phyloP scores from a whole-genome alignment of 768 basidiomycete species.

The Suillus luteus region DNA sequence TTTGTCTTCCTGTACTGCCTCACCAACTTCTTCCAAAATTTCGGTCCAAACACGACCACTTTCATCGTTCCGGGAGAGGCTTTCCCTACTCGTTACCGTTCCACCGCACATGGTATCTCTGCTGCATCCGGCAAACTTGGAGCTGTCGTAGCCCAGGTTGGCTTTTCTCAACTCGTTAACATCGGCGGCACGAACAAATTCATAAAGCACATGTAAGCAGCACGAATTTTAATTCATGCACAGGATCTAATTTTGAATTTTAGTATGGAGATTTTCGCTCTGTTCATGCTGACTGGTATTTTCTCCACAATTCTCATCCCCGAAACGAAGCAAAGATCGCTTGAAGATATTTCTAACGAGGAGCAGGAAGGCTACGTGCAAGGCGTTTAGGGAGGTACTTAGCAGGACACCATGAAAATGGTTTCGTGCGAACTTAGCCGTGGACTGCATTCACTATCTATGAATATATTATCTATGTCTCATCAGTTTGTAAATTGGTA shows the following conservation, averaged over 20 bases:
- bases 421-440: too few relatives aligned
- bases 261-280: conserved; percentile 77
- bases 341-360: conserved; percentile 79
- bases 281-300: conserved; percentile 86
- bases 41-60: conserved; percentile 80
- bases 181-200: conserved; percentile 65
- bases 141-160: conserved; percentile 79
- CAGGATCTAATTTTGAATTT: conserved; percentile 13
- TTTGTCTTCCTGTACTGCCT: conserved; percentile 86
- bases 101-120: conserved; percentile 82
- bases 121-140: conserved; percentile 84
- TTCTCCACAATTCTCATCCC: conserved; percentile 79
- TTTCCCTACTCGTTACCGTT: conserved; percentile 89
- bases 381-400: neutral
- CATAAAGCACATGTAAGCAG: conserved; percentile 67
- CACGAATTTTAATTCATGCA: conserved; percentile 5
- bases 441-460: too few relatives aligned
- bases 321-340: conserved; percentile 67
- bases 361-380: conserved; percentile 61
- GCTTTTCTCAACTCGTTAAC: conserved; percentile 67
- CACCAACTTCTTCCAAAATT: conserved; percentile 89
- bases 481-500: neutral
- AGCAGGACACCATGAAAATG: too few relatives aligned
- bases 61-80: conserved; percentile 81
- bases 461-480: neutral